Conservation (phyloP, 2,329 filamentous ascomycete genomes). For the Arthrobotrys entomopaga region DNA sequence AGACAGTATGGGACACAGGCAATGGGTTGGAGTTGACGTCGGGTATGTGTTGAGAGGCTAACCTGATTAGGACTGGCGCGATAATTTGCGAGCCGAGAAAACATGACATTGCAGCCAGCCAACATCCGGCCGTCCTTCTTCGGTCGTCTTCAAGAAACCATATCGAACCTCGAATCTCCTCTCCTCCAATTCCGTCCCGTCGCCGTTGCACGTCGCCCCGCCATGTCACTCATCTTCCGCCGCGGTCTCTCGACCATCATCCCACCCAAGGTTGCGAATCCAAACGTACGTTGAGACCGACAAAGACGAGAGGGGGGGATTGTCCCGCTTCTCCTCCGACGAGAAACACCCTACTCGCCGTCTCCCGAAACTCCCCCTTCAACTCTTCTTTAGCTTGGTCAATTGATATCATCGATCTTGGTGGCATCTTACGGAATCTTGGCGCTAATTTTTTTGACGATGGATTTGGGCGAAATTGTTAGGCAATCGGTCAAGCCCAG, state of each 20-base stretch:
- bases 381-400: neutral
- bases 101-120: slow-evolving; percentile 21
- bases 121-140: slow-evolving; percentile 23
- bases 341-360: slow-evolving; percentile 1
- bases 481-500: slow-evolving; percentile 94
- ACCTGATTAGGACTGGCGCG: slow-evolving; percentile 38
- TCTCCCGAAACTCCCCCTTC: neutral
- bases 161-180: slow-evolving; percentile 5
- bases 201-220: slow-evolving; percentile 63
- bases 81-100: slow-evolving; percentile 39
- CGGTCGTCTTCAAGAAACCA: slow-evolving; percentile 13
- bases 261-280: slow-evolving; percentile 93
- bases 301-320: slow-evolving; percentile 6
- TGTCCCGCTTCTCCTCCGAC: slow-evolving; percentile 32
- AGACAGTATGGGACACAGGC: neutral
- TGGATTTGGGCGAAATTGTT: slow-evolving; percentile 56
- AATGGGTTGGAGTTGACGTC: slow-evolving; percentile 33
- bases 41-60: slow-evolving; percentile 38
- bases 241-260: slow-evolving; percentile 97
- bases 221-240: slow-evolving; percentile 91
- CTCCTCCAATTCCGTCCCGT: slow-evolving; percentile 11
- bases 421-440: slow-evolving; percentile 1
- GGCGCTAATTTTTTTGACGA: slow-evolving; percentile 10
- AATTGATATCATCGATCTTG: slow-evolving; percentile 18
- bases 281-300: slow-evolving; percentile 73